These are phyloP conservation scores for Xylaria cubensis DNA, from an alignment of 495 filamentous ascomycete species.

Conservation along the genomic window DNA sequence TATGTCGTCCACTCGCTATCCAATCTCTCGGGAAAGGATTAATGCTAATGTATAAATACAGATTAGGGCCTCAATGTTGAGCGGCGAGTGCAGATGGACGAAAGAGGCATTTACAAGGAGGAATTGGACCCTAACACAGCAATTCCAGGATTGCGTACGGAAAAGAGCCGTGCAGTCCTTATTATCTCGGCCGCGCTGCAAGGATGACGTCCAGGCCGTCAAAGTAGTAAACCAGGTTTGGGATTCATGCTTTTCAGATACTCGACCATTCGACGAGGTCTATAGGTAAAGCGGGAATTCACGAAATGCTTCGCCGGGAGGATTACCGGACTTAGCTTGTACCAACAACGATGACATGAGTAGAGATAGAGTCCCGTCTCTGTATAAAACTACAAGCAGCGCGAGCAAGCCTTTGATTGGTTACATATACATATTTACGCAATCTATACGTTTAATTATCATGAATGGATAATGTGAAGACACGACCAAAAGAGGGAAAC, in stretches of 20 bases:
- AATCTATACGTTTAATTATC: constrained; percentile 20
- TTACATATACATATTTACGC: constrained; percentile 16
- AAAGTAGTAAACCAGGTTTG: constrained; percentile 95
- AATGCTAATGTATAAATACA: constrained; percentile 44
- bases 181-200: constrained; percentile 73
- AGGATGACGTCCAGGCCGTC: constrained; percentile 84
- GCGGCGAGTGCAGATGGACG: constrained; percentile 91
- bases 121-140: constrained; percentile 87
- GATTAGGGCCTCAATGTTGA: constrained; percentile 91
- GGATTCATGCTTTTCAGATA: constrained; percentile 95
- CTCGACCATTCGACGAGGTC: constrained; percentile 93
- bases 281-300: constrained; percentile 65
- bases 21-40: not conserved
- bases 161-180: constrained; percentile 80
- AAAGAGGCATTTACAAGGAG: constrained; percentile 81
- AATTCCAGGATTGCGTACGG: constrained; percentile 92
- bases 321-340: constrained; percentile 8
- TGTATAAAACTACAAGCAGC: constrained; percentile 9
- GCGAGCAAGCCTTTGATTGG: constrained; percentile 13
- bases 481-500: constrained; percentile 5
- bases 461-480: constrained; percentile 18
- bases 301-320: constrained; percentile 9
- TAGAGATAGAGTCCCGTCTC: not conserved
- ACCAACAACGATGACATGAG: constrained; percentile 17
- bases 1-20: constrained; percentile 46